Base-by-base conservation (phyloP, 441 rosid genomes). In the Aquilaria agallochum region DNA sequence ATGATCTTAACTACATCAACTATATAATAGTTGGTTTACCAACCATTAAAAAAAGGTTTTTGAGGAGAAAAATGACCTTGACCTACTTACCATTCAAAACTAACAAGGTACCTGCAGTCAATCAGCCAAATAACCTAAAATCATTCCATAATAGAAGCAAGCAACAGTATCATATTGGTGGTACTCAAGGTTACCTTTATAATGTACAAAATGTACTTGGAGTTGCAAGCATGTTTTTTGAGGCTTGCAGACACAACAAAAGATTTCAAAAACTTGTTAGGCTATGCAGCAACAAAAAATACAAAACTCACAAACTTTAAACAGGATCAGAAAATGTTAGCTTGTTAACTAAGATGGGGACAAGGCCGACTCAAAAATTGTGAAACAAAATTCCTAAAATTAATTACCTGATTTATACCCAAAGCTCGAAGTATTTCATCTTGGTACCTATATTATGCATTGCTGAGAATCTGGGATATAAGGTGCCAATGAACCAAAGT, bases 401-500 rank as follows among this genome's bases (percentile, higher is more conserved):
- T 31, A 36, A 64, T 55, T 81, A 93, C 98, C 96, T 85, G 76
- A 66, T 83, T 69, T 74, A 94, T 69, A 56, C 95, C 95, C 69
- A 94, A 68, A 64, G 96, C 89, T 32, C 96, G 99, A 69, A 94
- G 94, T 55, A 94, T 89, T 27, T 89, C 99, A 68, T 94, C 96
- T 73, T 60, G 77, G 64, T 94, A 94, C 5, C 99, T 86, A 55
- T 91, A 91, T 58, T 91, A 97, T 0, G 99, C 90, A 72, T 94
- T 83, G 74, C 99, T 78, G 78, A 15, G 99, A 87, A 60, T 94
- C 99, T 48, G 87, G 75, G 62, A 94, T 66, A 74, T 94, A 94
- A 68, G 99, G 99, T 53, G 97, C 97, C 69, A 96, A 82, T 33
- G 99, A 94, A 67, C 99, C 99, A 60, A 94, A n/a, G 97, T 78